These are phyloP conservation scores for Argentina anserina DNA, from an alignment of 306 rosid species.

Conservation along the genomic window DNA sequence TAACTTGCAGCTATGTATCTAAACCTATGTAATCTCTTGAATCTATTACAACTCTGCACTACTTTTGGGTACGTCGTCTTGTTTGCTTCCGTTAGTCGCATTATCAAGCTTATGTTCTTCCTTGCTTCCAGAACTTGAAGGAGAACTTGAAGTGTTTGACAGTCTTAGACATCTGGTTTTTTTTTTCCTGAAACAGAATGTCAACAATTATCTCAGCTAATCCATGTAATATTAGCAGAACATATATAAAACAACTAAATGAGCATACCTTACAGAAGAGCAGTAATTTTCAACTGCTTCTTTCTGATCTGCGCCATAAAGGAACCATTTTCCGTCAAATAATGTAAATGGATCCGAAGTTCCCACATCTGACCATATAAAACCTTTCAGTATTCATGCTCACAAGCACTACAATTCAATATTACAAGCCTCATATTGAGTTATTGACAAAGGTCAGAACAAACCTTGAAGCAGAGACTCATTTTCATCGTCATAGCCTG, in stretches of 20 bases:
- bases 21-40: too few relatives aligned
- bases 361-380: constrained; percentile 27
- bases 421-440: too few relatives aligned
- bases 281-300: constrained; percentile 29
- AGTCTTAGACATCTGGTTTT: too few relatives aligned
- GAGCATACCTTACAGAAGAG: constrained; percentile 22
- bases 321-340: constrained; percentile 22
- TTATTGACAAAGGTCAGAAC: neutral
- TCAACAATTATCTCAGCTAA: too few relatives aligned
- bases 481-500: constrained; percentile 4
- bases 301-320: constrained; percentile 27
- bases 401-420: neutral
- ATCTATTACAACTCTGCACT: neutral
- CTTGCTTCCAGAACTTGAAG: neutral
- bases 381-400: neutral
- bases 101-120: neutral
- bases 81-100: neutral
- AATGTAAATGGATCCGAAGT: constrained; percentile 21
- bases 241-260: too few relatives aligned
- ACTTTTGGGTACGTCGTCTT: neutral
- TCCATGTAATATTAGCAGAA: too few relatives aligned
- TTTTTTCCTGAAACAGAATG: too few relatives aligned
- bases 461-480: constrained; percentile 37
- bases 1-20: too few relatives aligned
- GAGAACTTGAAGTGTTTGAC: too few relatives aligned